Percentiles rank a stretch among this genome's conserved stretches.
Conservation (phyloP, 495 filamentous ascomycete species). For the Tuber borchii region DNA sequence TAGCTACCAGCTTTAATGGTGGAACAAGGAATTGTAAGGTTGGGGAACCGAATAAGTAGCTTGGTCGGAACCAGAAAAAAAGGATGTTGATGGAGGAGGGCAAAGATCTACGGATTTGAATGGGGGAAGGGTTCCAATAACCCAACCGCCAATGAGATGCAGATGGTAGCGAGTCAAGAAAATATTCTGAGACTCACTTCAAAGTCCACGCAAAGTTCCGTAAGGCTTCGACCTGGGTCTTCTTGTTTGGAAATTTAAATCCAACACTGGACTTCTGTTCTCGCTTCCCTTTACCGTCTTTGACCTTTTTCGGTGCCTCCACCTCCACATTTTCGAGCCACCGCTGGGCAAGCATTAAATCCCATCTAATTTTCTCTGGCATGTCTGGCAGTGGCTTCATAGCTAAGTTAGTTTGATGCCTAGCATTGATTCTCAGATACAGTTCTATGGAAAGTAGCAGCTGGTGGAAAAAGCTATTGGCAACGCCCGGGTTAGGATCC, state of each 20-base stretch:
- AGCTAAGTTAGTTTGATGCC: slow-evolving; percentile 32
- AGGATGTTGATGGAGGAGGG: neutral
- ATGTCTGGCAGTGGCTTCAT: slow-evolving; percentile 50
- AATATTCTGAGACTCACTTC: slow-evolving; percentile 45
- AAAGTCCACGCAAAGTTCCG: slow-evolving; percentile 60
- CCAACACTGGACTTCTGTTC: slow-evolving; percentile 44
- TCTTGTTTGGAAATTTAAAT: slow-evolving; percentile 55
- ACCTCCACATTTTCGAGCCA: slow-evolving; percentile 63
- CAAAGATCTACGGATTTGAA: slow-evolving; percentile 7
- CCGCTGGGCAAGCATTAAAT: slow-evolving; percentile 58
- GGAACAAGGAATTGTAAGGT: neutral
- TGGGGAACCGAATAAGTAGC: neutral
- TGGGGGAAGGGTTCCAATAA: slow-evolving; percentile 1
- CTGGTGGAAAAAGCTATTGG: slow-evolving; percentile 63
- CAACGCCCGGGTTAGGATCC: slow-evolving; percentile 45
- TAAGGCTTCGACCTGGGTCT: slow-evolving; percentile 58
- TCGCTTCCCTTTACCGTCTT: slow-evolving; percentile 36
- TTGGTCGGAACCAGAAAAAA: neutral
- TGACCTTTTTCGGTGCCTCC: slow-evolving; percentile 47
- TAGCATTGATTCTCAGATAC: slow-evolving; percentile 49
- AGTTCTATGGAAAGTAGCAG: slow-evolving; percentile 63
- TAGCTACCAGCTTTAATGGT: neutral
- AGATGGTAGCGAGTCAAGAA: slow-evolving; percentile 16
- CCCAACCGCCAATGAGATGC: slow-evolving; percentile 3
- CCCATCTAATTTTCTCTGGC: slow-evolving; percentile 62